These are phyloP conservation scores for Castanea mollissima DNA, from an alignment of 306 rosid genomes.

Conservation along the genomic window DNA sequence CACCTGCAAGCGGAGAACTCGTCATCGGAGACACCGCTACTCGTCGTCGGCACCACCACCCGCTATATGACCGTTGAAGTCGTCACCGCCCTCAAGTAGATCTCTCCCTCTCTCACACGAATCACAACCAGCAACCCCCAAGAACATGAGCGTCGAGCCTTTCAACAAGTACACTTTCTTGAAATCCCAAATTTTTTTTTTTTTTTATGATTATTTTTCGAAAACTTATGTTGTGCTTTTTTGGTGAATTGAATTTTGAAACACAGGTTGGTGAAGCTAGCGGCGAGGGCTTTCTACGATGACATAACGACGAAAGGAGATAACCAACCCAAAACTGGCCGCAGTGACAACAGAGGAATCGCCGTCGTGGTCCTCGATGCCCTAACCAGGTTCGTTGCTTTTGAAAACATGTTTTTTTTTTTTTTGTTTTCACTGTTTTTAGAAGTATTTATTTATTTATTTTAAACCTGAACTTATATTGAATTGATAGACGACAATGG, in stretches of 20 bases:
- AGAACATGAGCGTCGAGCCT: constrained; percentile 53
- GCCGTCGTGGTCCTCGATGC: constrained; percentile 99
- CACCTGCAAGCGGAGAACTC: too few species aligned
- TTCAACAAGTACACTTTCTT: constrained; percentile 60
- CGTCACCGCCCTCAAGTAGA: too few species aligned
- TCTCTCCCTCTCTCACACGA: too few species aligned
- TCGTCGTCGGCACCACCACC: too few species aligned
- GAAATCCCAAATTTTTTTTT: not conserved
- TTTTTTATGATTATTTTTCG: too few species aligned
- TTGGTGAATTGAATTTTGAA: too few species aligned
- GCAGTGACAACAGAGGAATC: constrained; percentile 93
- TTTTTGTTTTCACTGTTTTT: not conserved
- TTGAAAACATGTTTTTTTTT: constrained; percentile 11
- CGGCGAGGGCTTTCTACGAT: constrained; percentile 92
- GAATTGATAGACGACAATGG: constrained; percentile 77
- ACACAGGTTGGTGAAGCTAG: constrained; percentile 71
- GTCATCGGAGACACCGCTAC: too few species aligned
- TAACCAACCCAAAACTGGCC: constrained; percentile 84
- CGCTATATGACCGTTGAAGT: too few species aligned
- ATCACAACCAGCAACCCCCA: too few species aligned
- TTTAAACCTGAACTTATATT: not conserved
- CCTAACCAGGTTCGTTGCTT: constrained; percentile 65
- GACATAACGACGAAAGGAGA: constrained; percentile 84
- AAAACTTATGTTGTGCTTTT: not conserved
- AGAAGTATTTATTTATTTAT: not conserved